These are phyloP conservation scores for Sclerotinia subarctica DNA, from an alignment of 2,329 filamentous ascomycete species.

Conservation along the genomic window DNA sequence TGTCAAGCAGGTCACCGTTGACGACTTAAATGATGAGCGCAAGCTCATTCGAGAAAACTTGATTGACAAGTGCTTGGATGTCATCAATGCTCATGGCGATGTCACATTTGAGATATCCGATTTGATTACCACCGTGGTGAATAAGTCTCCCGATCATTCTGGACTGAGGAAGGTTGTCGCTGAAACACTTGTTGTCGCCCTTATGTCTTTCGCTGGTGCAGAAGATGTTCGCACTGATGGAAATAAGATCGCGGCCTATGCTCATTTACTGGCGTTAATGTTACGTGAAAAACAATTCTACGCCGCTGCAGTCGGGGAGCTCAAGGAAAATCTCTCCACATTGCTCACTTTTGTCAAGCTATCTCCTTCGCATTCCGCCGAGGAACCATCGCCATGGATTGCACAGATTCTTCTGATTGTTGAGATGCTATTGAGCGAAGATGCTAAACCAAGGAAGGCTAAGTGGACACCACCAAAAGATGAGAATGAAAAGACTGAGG, in stretches of 20 bases:
- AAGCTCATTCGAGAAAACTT: slow-evolving; percentile 69
- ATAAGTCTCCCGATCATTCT: slow-evolving; percentile 55
- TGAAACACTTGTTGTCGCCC: slow-evolving; percentile 75
- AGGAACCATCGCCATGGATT: slow-evolving; percentile 89
- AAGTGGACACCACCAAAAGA: slow-evolving; percentile 61
- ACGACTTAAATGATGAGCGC: slow-evolving; percentile 76
- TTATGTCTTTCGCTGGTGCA: slow-evolving; percentile 65
- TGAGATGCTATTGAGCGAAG: slow-evolving; percentile 85
- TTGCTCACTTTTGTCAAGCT: slow-evolving; percentile 78
- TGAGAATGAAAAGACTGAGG: slow-evolving; percentile 48
- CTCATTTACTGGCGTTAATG: slow-evolving; percentile 84
- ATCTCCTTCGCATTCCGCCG: slow-evolving; percentile 60
- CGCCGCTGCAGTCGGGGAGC: slow-evolving; percentile 65
- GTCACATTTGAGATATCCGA: slow-evolving; percentile 90
- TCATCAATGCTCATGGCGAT: slow-evolving; percentile 82
- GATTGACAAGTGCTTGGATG: slow-evolving; percentile 85
- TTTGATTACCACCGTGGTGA: slow-evolving; percentile 71
- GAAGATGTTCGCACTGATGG: slow-evolving; percentile 49
- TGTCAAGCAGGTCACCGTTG: slow-evolving; percentile 54
- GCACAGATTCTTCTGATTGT: slow-evolving; percentile 85
- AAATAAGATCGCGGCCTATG: slow-evolving; percentile 81
- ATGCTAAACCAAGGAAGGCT: slow-evolving; percentile 74
- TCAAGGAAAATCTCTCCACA: slow-evolving; percentile 73
- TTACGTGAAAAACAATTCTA: slow-evolving; percentile 83
- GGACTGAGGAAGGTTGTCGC: slow-evolving; percentile 68